These are phyloP conservation scores for Dendrostoma leiphaemia DNA, from an alignment of 2,329 filamentous ascomycete genomes.

Conservation along the genomic window DNA sequence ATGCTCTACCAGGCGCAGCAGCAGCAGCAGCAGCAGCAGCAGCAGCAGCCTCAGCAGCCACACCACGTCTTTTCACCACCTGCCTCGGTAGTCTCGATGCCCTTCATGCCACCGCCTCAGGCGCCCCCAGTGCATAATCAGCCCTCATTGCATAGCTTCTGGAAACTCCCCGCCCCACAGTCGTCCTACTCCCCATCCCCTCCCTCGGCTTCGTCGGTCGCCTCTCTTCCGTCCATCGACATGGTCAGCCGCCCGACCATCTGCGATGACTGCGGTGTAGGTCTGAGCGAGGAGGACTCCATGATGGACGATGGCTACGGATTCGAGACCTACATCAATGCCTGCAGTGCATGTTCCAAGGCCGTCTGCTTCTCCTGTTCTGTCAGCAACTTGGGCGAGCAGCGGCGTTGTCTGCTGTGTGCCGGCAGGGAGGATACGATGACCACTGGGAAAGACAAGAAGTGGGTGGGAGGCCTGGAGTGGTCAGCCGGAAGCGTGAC, in stretches of 20 bases:
- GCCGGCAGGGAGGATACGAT: conserved; percentile 31
- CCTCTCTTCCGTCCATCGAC: conserved; percentile 21
- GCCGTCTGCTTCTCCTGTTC: conserved; percentile 59
- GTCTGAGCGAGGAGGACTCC: conserved; percentile 28
- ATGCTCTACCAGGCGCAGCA: conserved; percentile 57
- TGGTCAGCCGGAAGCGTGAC: conserved; percentile 12
- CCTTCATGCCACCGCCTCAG: conserved; percentile 13
- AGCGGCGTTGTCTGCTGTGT: conserved; percentile 52
- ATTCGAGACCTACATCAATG: conserved; percentile 26
- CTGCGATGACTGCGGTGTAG: conserved; percentile 53
- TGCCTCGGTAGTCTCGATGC: conserved; percentile 14
- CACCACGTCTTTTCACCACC: conserved; percentile 21
- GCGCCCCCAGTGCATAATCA: conserved; percentile 33
- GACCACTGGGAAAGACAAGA: conserved; percentile 21
- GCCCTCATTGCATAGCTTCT: conserved; percentile 59
- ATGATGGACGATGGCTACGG: conserved; percentile 38
- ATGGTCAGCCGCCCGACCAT: conserved; percentile 27
- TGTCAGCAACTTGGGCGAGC: conserved; percentile 54
- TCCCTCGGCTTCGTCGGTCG: conserved; percentile 8
- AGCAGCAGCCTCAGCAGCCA: conserved; percentile 24
- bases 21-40: conserved; percentile 20
- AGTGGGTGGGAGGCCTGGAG: conserved; percentile 14
- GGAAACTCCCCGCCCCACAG: conserved; percentile 48
- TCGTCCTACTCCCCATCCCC: conserved; percentile 23
- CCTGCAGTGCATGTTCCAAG: conserved; percentile 52